Percentiles rank a stretch among this genome's conserved stretches.
phyloP scores from a whole-genome alignment of 179 eudicot genomes.

The Beta lomatogona region DNA sequence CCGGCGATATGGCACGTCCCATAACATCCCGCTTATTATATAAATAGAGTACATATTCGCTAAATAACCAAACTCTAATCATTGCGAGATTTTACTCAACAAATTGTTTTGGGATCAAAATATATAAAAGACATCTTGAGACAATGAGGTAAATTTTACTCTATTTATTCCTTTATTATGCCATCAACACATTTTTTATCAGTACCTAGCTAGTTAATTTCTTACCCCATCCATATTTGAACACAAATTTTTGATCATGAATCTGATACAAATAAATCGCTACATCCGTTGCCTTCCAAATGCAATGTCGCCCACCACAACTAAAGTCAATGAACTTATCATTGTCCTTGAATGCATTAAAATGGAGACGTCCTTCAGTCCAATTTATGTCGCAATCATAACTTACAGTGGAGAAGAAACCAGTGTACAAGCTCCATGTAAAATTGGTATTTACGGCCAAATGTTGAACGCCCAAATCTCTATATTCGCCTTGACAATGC shows the following conservation, averaged over 20 bases:
- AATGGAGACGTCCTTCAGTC: conserved; percentile 13
- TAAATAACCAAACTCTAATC: too few species aligned
- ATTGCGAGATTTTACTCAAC: too few species aligned
- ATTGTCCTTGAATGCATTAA: conserved; percentile 24
- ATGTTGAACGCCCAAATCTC: conserved; percentile 8
- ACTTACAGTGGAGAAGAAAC: neutral
- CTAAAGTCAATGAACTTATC: conserved; percentile 15
- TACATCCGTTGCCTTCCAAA: conserved; percentile 28
- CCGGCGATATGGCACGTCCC: too few species aligned
- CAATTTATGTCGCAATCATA: conserved; percentile 16
- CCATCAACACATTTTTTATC: too few species aligned
- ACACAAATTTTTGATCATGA: neutral
- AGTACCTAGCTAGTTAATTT: too few species aligned
- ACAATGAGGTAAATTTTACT: too few species aligned
- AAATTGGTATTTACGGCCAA: conserved; percentile 16
- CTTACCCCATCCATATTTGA: conserved; percentile 16
- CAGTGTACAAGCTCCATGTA: conserved; percentile 6
- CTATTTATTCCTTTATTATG: too few species aligned
- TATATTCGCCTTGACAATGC: conserved; percentile 7
- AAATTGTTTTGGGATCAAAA: too few species aligned
- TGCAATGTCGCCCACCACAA: conserved; percentile 40
- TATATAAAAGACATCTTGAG: too few species aligned
- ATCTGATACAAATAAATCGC: conserved; percentile 32
- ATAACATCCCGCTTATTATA: too few species aligned
- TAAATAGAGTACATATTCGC: too few species aligned